Evolutionary conservation across 176 grass and related monocot genomes (phyloP).

Genomic region (Zea luxurians): DNA sequence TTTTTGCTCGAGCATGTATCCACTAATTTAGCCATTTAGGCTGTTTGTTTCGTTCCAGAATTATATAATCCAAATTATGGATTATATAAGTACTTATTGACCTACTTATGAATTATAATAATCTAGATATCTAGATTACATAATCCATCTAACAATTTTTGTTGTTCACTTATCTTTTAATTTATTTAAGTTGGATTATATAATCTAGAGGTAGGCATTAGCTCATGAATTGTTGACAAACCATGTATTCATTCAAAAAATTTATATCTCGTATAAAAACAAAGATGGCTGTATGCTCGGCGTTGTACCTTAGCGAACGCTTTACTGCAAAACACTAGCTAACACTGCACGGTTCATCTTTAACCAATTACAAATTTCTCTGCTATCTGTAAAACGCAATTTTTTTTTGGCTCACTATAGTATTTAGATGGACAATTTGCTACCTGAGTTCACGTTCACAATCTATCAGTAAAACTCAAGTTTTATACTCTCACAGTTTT

Average conservation of each 20-base stretch:
- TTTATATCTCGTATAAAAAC: not conserved
- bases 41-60: too few relatives aligned
- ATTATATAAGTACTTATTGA: too few relatives aligned
- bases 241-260: too few relatives aligned
- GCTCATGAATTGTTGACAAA: not conserved
- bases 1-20: not conserved
- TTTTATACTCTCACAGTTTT: not conserved
- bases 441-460: conserved; percentile 5
- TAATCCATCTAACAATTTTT: too few relatives aligned
- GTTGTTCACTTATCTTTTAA: too few relatives aligned
- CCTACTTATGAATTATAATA: too few relatives aligned
- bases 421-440: not conserved
- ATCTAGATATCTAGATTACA: too few relatives aligned
- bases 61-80: too few relatives aligned
- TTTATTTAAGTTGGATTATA: too few relatives aligned
- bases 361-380: not conserved
- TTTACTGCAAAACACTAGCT: not conserved
- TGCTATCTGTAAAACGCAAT: not conserved
- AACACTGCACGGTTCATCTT: not conserved
- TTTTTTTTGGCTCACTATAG: not conserved
- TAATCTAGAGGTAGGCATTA: too few relatives aligned
- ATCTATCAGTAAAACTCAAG: not conserved
- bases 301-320: conserved; percentile 40
- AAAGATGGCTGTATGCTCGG: conserved; percentile 7
- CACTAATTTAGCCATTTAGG: not conserved